Evolutionary conservation across 306 rosid genomes (phyloP).

Genomic region (Dicorynia guianensis): DNA sequence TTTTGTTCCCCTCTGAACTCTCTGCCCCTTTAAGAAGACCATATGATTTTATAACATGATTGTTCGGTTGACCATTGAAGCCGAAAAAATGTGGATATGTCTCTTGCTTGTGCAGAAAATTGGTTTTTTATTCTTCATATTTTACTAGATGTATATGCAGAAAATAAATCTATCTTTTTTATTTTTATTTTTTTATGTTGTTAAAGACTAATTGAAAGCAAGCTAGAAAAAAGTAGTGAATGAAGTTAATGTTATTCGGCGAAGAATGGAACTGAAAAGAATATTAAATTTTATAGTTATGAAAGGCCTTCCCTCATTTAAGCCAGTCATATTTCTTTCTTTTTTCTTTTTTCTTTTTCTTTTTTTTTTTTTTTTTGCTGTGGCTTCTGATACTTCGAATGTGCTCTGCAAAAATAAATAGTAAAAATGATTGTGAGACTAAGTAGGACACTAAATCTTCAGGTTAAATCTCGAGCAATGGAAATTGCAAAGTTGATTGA

Average conservation of each 20-base stretch:
- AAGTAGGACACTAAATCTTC: conserved; percentile 20
- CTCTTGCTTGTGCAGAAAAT: background rate
- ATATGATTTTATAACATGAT: conserved; percentile 59
- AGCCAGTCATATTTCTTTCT: background rate
- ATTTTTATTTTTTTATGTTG: background rate
- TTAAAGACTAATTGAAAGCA: background rate
- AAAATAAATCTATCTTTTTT: background rate
- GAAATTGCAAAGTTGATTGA: conserved; percentile 69
- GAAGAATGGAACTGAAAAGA: conserved; percentile 7
- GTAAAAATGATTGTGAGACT: background rate
- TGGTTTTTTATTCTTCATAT: background rate
- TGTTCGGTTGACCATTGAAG: background rate
- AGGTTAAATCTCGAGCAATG: conserved; percentile 73
- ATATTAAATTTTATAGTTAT: background rate
- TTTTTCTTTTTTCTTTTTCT: no score
- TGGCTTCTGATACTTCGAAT: background rate
- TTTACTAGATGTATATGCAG: background rate
- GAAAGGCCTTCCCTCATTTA: background rate
- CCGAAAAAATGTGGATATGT: background rate
- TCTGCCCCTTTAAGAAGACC: no score
- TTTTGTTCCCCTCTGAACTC: background rate
- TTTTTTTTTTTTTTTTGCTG: background rate
- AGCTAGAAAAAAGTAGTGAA: conserved; percentile 4
- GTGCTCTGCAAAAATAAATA: background rate
- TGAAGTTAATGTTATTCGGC: background rate